Conservation (phyloP, 1,284 basidiomycete genomes). For the Psilocybe mexicana region DNA sequence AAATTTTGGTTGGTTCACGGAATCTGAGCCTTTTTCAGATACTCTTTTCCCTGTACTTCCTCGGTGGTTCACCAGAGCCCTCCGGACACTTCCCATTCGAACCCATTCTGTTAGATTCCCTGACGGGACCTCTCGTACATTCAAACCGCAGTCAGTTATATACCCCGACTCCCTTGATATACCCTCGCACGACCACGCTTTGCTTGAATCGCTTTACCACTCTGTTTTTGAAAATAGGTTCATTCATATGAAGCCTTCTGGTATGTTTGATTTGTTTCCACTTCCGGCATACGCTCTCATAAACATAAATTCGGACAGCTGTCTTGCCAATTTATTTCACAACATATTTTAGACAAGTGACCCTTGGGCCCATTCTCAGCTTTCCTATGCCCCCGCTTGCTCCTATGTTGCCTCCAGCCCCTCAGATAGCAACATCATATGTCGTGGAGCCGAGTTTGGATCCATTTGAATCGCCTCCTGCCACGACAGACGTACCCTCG, state of each 20-base stretch:
- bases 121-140: constrained; percentile 36
- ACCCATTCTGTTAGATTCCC: constrained; percentile 49
- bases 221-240: constrained; percentile 67
- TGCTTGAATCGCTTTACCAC: constrained; percentile 64
- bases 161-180: constrained; percentile 23
- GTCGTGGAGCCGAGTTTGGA: constrained; percentile 34
- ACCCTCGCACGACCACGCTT: constrained; percentile 55
- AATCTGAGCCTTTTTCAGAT: constrained; percentile 37
- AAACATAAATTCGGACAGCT: constrained; percentile 39
- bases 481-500: constrained; percentile 30
- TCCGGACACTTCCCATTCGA: constrained; percentile 48
- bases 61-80: constrained; percentile 64
- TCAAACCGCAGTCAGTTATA: constrained; percentile 32
- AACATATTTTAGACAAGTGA: constrained; percentile 68
- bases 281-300: background rate
- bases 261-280: constrained; percentile 31
- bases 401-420: constrained; percentile 59
- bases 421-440: constrained; percentile 43
- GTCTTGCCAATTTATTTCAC: constrained; percentile 70
- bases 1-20: background rate
- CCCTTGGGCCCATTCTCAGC: constrained; percentile 57
- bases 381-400: constrained; percentile 74
- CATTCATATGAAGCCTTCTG: constrained; percentile 64
- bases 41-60: constrained; percentile 64
- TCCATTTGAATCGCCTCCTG: constrained; percentile 32